Evolutionary conservation across 202 grass and related monocot species (phyloP), one percentile per base, ranked within the genome.

Genomic region (Digitaria exilis): DNA sequence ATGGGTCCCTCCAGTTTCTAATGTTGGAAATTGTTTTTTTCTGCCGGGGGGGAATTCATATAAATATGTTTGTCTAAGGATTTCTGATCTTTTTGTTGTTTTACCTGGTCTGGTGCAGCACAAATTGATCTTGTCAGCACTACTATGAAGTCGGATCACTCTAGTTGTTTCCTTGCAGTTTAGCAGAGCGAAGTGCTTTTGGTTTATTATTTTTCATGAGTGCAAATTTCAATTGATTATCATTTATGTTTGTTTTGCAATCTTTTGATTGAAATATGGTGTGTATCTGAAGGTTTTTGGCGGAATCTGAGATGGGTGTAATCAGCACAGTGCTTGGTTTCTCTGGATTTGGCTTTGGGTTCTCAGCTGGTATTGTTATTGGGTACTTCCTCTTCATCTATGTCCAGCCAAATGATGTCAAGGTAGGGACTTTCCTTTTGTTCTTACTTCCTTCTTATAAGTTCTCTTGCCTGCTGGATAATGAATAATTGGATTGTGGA

Each of bases 311-410:
- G 52, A 89, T 96, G 89, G 96, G 96, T 12, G 14, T 96, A 34
- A 16, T 98, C 55, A 98, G 96, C 82, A 96, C 87, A 15, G 74
- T 88, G 45, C 79, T 98, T 54, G 89, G 96, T 74, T 93, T 96
- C 77, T 87, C 84, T 77, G 93, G 96, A 65, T 98, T 98, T 84
- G 93, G 96, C 7, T 80, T 89, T 64, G 96, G 96, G 63, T 80
- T 98, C 30, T 85, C 89, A 0, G 62, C 92, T 81, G 96, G 96
- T 41, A 71, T 94, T 78, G 89, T 92, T 37, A 90, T 96, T 22
- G 96, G 96, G 8, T 98, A 94, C 86, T 93, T 89, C 31, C 56
- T 90, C 61, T 96, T 98, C 87, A 87, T 98, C 71, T 95, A 90
- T 61, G 79, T 81, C 78, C 96, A 98, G 69, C 91, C 91, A 74